Evolutionary conservation across 495 filamentous ascomycete species (phyloP).

Genomic region (Hypoxylon intermedium): DNA sequence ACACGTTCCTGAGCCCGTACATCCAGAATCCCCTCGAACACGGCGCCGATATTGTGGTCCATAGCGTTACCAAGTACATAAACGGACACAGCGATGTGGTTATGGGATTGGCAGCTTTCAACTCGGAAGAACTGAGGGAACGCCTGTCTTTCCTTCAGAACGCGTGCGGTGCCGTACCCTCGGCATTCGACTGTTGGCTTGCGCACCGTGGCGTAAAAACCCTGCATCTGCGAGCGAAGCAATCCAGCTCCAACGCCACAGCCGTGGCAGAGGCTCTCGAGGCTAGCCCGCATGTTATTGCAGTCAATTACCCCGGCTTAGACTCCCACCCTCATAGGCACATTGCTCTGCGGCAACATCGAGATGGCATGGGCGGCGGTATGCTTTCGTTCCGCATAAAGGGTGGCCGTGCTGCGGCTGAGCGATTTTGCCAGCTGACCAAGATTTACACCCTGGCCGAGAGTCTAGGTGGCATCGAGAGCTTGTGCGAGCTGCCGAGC

Average conservation of each 20-base stretch:
- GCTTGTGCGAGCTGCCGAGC: constrained; percentile 85
- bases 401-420: constrained; percentile 85
- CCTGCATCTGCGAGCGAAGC: constrained; percentile 86
- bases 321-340: constrained; percentile 83
- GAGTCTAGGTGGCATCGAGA: constrained; percentile 91
- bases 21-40: constrained; percentile 94
- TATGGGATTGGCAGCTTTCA: constrained; percentile 98
- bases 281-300: constrained; percentile 77
- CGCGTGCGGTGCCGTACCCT: constrained; percentile 93
- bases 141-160: constrained; percentile 92
- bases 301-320: constrained; percentile 94
- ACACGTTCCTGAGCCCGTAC: constrained; percentile 96
- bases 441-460: constrained; percentile 93
- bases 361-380: constrained; percentile 92
- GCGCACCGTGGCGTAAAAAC: constrained; percentile 99
- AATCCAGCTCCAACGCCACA: constrained; percentile 82
- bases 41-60: constrained; percentile 97
- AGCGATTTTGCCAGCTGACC: constrained; percentile 89
- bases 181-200: constrained; percentile 96
- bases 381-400: constrained; percentile 97
- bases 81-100: constrained; percentile 98
- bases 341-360: constrained; percentile 89
- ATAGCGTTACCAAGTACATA: constrained; percentile 99
- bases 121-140: constrained; percentile 76
- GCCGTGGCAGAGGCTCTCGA: constrained; percentile 79